Evolutionary conservation across 177 flowering plant genomes (phyloP).

Genomic region (Vitis hybrid): DNA sequence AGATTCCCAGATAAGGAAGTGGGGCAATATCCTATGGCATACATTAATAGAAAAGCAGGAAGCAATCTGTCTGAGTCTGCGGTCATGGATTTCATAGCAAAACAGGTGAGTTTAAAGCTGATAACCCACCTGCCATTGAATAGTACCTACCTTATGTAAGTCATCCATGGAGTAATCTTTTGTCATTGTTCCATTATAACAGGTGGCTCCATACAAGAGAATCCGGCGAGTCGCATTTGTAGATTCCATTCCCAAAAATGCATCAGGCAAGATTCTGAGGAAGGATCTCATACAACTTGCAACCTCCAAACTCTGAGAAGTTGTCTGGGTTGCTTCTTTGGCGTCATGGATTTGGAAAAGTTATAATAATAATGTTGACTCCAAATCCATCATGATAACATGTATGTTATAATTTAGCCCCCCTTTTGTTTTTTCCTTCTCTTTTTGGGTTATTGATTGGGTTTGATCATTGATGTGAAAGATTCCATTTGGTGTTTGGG

Average conservation of each 20-base stretch:
- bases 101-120: constrained; percentile 44
- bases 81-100: constrained; percentile 67
- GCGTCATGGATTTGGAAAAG: too few species aligned
- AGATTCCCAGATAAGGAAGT: constrained; percentile 81
- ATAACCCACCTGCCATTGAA: too few species aligned
- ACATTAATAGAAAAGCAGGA: constrained; percentile 64
- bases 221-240: constrained; percentile 71
- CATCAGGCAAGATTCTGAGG: constrained; percentile 84
- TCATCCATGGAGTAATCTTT: too few species aligned
- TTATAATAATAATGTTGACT: too few species aligned
- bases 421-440: too few species aligned
- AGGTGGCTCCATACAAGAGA: constrained; percentile 94
- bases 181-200: neutral
- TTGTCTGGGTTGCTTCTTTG: neutral
- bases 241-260: constrained; percentile 67
- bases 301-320: constrained; percentile 48
- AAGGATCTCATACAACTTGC: constrained; percentile 81
- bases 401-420: too few species aligned
- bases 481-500: too few species aligned
- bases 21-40: constrained; percentile 91
- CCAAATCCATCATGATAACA: too few species aligned
- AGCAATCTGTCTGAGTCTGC: constrained; percentile 38
- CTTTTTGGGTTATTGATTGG: too few species aligned
- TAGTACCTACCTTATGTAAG: too few species aligned
- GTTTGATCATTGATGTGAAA: too few species aligned